A percentile compares a stretch with the other conserved stretches of the same genome.
phyloP scores from a whole-genome alignment of 257 asterid genomes.

The Ajuga chamaepitys region DNA sequence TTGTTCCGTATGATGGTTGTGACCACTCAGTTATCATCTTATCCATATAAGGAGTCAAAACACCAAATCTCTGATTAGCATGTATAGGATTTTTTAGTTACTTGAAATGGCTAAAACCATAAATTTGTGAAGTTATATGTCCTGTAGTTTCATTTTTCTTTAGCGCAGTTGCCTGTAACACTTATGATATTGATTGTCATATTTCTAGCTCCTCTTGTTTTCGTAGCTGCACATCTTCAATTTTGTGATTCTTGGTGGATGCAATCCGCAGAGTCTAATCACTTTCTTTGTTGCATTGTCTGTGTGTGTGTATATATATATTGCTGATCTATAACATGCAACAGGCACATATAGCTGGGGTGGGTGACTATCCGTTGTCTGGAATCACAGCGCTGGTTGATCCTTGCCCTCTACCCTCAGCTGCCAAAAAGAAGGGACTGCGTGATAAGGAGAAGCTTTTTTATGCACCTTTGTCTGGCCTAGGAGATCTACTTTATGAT shows the following conservation, averaged over 20 bases:
- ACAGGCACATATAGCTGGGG: conserved; percentile 99
- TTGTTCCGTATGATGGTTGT: background rate
- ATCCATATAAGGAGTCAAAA: background rate
- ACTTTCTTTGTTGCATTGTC: background rate
- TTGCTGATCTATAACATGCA: conserved; percentile 3
- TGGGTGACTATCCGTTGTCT: conserved; percentile 72
- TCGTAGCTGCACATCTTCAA: background rate
- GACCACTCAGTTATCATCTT: background rate
- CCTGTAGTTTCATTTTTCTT: background rate
- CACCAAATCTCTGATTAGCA: background rate
- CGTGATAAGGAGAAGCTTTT: conserved; percentile 95
- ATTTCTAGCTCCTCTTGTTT: background rate
- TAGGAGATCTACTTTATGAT: conserved; percentile 94
- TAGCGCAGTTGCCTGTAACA: background rate
- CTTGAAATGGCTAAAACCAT: background rate
- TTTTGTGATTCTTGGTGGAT: background rate
- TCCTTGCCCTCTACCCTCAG: conserved; percentile 98
- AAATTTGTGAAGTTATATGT: background rate
- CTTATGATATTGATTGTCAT: background rate
- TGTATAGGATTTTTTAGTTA: no score
- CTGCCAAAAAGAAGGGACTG: conserved; percentile 92
- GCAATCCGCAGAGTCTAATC: background rate
- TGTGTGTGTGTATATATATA: no score
- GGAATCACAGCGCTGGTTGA: conserved; percentile 66
- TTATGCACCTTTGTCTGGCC: conserved; percentile 98